Conservation (phyloP, 2,329 filamentous ascomycete genomes). For the Fusarium sp. region DNA sequence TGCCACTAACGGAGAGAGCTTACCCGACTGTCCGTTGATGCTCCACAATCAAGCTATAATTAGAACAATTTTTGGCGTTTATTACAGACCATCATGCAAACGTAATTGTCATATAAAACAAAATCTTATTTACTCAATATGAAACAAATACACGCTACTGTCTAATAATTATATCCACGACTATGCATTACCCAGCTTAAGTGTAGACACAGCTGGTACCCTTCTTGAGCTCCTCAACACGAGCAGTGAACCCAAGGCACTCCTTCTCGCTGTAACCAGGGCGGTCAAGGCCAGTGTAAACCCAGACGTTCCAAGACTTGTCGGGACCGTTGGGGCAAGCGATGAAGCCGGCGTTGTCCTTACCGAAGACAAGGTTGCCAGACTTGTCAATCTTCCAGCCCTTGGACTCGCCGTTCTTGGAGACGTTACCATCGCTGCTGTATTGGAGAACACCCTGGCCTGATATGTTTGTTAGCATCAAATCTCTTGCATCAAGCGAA, state of each 20-base stretch:
- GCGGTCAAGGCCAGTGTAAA: conserved; percentile 46
- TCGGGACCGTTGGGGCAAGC: conserved; percentile 63
- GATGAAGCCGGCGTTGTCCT: conserved; percentile 55
- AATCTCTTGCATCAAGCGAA: no score
- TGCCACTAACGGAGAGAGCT: rapidly evolving
- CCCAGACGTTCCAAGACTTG: conserved; percentile 58
- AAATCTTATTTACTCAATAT: not conserved
- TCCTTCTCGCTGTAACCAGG: conserved; percentile 53
- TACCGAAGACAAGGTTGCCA: conserved; percentile 12
- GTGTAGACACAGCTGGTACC: conserved; percentile 56
- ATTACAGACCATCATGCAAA: no score
- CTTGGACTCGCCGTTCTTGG: conserved; percentile 53
- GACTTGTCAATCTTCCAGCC: conserved; percentile 61
- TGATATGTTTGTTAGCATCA: conserved; percentile 39
- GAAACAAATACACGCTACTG: not conserved
- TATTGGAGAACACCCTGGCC: conserved; percentile 68
- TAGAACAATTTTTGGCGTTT: no score
- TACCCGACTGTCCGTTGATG: not conserved
- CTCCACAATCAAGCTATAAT: not conserved
- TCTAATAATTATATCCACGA: not conserved
- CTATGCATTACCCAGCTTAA: not conserved
- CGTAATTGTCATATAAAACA: no score
- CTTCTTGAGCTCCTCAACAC: conserved; percentile 43
- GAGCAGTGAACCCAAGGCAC: conserved; percentile 55
- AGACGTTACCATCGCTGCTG: conserved; percentile 62